Conservation (phyloP, 495 filamentous ascomycete species). For the Sordaria brevicollis region DNA sequence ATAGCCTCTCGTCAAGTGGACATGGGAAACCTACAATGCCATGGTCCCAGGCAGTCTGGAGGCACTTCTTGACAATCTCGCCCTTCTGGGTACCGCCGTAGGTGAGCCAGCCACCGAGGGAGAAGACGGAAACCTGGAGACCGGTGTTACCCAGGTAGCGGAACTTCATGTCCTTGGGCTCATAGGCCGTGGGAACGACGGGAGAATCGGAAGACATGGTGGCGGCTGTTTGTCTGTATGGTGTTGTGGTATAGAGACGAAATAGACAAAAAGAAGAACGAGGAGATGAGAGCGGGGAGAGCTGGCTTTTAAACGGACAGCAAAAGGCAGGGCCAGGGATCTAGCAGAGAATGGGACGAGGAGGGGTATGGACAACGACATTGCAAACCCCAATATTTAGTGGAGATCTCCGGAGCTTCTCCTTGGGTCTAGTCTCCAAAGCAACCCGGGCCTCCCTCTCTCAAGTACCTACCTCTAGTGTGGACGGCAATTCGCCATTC, state of each 20-base stretch:
- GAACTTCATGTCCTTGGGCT: conserved; percentile 55
- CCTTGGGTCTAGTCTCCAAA: neutral
- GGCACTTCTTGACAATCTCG: conserved; percentile 30
- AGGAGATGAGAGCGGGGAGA: neutral
- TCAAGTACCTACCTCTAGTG: too few relatives aligned
- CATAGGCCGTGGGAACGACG: conserved; percentile 28
- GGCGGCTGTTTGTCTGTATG: conserved; percentile 9
- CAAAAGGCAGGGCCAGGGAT: neutral
- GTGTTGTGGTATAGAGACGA: neutral
- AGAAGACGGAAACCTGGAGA: conserved; percentile 58
- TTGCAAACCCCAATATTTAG: neutral
- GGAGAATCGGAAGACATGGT: conserved; percentile 13
- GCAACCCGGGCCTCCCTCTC: neutral
- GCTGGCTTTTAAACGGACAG: neutral
- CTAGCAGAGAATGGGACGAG: neutral
- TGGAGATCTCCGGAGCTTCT: neutral
- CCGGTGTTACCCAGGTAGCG: conserved; percentile 58
- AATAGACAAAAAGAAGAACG: neutral
- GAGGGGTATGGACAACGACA: neutral
- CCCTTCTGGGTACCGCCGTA: conserved; percentile 35
- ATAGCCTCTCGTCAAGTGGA: neutral
- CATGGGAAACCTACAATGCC: conserved; percentile 28
- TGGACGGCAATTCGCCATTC: neutral
- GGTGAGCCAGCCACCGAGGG: conserved; percentile 51
- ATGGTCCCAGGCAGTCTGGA: conserved; percentile 42